A percentile compares a stretch with the other conserved stretches of the same genome.
These are phyloP conservation scores for Ceratocystis harringtonii DNA, from an alignment of 2,329 filamentous ascomycete genomes.

Conservation along the genomic window DNA sequence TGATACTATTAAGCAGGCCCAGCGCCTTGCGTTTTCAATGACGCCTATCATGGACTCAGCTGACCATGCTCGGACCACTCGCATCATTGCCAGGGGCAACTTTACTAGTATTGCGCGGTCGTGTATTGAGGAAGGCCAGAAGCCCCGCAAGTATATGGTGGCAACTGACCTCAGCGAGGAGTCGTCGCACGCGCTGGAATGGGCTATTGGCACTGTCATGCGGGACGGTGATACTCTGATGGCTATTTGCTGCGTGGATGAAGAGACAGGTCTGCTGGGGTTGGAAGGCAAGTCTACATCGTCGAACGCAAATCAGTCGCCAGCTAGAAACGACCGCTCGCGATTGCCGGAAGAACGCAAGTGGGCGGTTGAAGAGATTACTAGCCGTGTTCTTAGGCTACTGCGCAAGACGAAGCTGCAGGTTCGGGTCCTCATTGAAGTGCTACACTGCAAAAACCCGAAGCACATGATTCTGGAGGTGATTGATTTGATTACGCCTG, in stretches of 20 bases:
- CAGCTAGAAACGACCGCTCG: slow-evolving; percentile 30
- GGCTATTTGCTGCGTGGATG: slow-evolving; percentile 84
- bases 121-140: slow-evolving; percentile 61
- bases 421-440: slow-evolving; percentile 84
- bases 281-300: slow-evolving; percentile 14
- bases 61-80: slow-evolving; percentile 65
- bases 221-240: slow-evolving; percentile 88
- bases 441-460: slow-evolving; percentile 95
- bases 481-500: slow-evolving; percentile 84
- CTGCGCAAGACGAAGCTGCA: slow-evolving; percentile 84
- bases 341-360: slow-evolving; percentile 65
- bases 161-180: slow-evolving; percentile 91
- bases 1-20: slow-evolving; percentile 72
- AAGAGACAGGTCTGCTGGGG: slow-evolving; percentile 52
- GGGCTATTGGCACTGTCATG: slow-evolving; percentile 90
- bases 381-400: slow-evolving; percentile 67
- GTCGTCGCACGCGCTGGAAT: slow-evolving; percentile 87
- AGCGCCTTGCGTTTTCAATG: slow-evolving; percentile 66
- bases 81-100: slow-evolving; percentile 81
- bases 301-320: slow-evolving; percentile 15
- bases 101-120: slow-evolving; percentile 61
- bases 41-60: slow-evolving; percentile 65
- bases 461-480: slow-evolving; percentile 94
- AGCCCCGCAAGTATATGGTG: slow-evolving; percentile 82
- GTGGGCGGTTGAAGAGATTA: slow-evolving; percentile 69